A percentile compares a stretch with the other conserved stretches of the same genome.
phyloP scores from a whole-genome alignment of 164 flowering plant genomes.

The Nelumbo lutea region DNA sequence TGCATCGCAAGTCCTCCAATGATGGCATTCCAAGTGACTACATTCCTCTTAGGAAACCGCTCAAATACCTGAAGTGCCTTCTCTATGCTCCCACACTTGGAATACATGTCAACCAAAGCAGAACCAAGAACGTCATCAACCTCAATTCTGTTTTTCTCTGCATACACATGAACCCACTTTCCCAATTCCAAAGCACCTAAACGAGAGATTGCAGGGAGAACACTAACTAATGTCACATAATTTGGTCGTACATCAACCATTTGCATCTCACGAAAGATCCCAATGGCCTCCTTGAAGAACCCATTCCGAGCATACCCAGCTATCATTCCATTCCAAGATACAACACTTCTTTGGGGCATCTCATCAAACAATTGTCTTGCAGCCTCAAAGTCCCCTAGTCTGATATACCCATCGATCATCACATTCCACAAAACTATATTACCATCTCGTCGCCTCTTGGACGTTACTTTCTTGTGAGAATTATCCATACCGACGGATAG shows the following conservation, averaged over 20 bases:
- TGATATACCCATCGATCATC: conserved; percentile 56
- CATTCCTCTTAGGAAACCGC: conserved; percentile 27
- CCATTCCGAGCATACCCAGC: conserved; percentile 57
- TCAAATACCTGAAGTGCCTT: conserved; percentile 50
- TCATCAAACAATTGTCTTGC: conserved; percentile 44
- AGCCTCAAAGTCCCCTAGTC: conserved; percentile 29
- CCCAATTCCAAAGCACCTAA: conserved; percentile 39
- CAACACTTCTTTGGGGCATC: conserved; percentile 56
- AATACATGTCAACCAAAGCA: conserved; percentile 48
- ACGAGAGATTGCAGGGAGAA: conserved; percentile 48
- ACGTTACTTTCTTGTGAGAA: too few species aligned
- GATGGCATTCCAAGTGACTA: conserved; percentile 49
- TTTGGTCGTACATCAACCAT: conserved; percentile 36
- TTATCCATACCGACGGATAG: too few species aligned
- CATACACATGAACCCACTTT: conserved; percentile 31
- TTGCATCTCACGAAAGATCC: conserved; percentile 55
- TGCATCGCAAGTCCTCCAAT: conserved; percentile 57
- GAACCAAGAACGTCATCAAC: conserved; percentile 58
- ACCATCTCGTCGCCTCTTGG: conserved; percentile 22
- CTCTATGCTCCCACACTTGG: conserved; percentile 56
- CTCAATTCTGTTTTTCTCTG: conserved; percentile 35
- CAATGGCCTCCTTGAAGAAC: conserved; percentile 48
- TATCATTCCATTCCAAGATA: conserved; percentile 71
- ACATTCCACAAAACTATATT: conserved; percentile 63
- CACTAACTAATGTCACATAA: conserved; percentile 56